phyloP scores from a whole-genome alignment of 768 basidiomycete species.

The Calocybe cyanea region DNA sequence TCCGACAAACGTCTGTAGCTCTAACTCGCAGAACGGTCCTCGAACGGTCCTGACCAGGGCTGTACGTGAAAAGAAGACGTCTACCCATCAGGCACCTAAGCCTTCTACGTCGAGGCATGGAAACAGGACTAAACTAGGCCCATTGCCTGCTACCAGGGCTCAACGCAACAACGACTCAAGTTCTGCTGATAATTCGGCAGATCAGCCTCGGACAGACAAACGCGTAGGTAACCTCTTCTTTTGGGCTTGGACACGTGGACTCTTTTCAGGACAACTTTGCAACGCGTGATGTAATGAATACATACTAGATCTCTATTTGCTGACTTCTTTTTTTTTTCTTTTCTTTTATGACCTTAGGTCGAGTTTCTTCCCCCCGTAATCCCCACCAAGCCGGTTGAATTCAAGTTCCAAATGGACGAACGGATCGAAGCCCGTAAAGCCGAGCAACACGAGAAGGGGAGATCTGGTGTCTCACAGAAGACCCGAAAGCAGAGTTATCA shows the following conservation, averaged over 20 bases:
- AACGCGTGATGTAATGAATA: constrained; percentile 6
- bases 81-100: constrained; percentile 5
- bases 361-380: constrained; percentile 21
- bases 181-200: constrained; percentile 3
- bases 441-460: constrained; percentile 28
- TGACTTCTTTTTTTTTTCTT: not conserved
- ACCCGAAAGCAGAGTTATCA: constrained; percentile 16
- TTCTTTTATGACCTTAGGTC: constrained; percentile 6
- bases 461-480: constrained; percentile 15
- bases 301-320: constrained; percentile 5
- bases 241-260: constrained; percentile 8
- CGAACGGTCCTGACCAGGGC: not conserved
- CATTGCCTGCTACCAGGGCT: not conserved
- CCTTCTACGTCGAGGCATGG: not conserved
- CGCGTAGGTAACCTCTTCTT: constrained; percentile 14
- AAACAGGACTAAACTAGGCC: constrained; percentile 1
- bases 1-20: constrained; percentile 10
- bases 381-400: constrained; percentile 45
- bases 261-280: not conserved
- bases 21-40: constrained; percentile 4
- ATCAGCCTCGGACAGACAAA: constrained; percentile 6
- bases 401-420: constrained; percentile 49
- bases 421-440: constrained; percentile 45
- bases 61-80: not conserved
- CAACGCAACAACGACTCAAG: constrained; percentile 4